Percentiles rank a stretch among this genome's conserved stretches.
phyloP scores from a whole-genome alignment of 73 alveolate genomes.

The Paraurostyla sp. region DNA sequence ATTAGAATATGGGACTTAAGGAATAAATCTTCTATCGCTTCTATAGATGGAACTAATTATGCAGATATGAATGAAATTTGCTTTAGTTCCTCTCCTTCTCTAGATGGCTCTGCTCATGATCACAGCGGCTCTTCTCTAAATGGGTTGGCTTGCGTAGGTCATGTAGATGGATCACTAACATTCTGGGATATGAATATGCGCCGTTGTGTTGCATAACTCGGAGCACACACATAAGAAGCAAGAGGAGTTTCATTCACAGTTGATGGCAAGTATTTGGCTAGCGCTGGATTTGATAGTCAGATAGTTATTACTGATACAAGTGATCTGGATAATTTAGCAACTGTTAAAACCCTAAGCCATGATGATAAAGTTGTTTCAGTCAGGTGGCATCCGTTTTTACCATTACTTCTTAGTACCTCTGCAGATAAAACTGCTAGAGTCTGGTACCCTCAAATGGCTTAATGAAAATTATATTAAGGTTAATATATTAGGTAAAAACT shows the following conservation, averaged over 20 bases:
- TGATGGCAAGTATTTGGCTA: slow-evolving; percentile 85
- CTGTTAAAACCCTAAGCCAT: slow-evolving; percentile 72
- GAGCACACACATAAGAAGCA: slow-evolving; percentile 79
- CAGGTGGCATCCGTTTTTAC: slow-evolving; percentile 91
- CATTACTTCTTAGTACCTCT: slow-evolving; percentile 83
- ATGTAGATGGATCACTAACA: slow-evolving; percentile 85
- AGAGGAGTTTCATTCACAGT: slow-evolving; percentile 81
- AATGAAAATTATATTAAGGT: slow-evolving; percentile 4
- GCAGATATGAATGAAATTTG: slow-evolving; percentile 56
- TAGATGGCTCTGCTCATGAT: not conserved
- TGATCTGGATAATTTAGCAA: slow-evolving; percentile 71
- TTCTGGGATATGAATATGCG: slow-evolving; percentile 80
- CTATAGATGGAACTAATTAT: slow-evolving; percentile 28
- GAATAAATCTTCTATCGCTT: slow-evolving; percentile 27
- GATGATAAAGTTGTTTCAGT: slow-evolving; percentile 88
- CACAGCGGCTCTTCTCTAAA: slow-evolving; percentile 1
- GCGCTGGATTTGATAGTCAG: slow-evolving; percentile 86
- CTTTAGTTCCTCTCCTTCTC: slow-evolving; percentile 25
- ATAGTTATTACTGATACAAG: slow-evolving; percentile 77
- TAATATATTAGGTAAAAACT: not conserved
- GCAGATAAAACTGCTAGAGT: slow-evolving; percentile 92
- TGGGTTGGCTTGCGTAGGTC: slow-evolving; percentile 79
- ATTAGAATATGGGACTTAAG: slow-evolving; percentile 97
- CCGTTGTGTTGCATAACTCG: slow-evolving; percentile 68
- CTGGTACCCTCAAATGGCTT: slow-evolving; percentile 72